Percentiles rank a stretch among this genome's conserved stretches.
Evolutionary conservation across 1,284 basidiomycete species (phyloP).

Genomic region (Trichosporon sp.): DNA sequence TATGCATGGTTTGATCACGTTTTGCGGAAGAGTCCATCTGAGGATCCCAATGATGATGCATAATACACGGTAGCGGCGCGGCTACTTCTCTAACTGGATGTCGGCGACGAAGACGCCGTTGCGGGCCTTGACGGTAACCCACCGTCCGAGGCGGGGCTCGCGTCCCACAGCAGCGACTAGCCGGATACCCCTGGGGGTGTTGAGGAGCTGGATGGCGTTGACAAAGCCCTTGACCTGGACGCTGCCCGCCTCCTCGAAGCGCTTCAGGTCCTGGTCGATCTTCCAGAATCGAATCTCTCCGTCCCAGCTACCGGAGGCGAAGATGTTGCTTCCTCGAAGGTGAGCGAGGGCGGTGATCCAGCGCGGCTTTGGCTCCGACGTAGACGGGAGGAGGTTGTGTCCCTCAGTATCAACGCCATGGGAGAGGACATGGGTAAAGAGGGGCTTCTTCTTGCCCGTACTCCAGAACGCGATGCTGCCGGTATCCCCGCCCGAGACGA

Average conservation of each 20-base stretch:
- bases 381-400: constrained; percentile 52
- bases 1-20: background rate
- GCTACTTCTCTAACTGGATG: constrained; percentile 16
- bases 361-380: constrained; percentile 70
- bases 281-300: constrained; percentile 84
- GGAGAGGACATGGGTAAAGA: constrained; percentile 74
- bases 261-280: constrained; percentile 66
- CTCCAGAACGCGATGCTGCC: constrained; percentile 90
- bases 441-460: constrained; percentile 91
- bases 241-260: constrained; percentile 58
- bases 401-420: constrained; percentile 58
- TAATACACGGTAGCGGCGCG: background rate
- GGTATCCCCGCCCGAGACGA: constrained; percentile 90
- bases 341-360: constrained; percentile 84
- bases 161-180: constrained; percentile 71
- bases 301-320: constrained; percentile 92
- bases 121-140: constrained; percentile 68
- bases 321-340: constrained; percentile 82
- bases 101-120: constrained; percentile 67
- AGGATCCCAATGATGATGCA: background rate
- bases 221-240: constrained; percentile 70
- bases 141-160: constrained; percentile 83
- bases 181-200: constrained; percentile 50
- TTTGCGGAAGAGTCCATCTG: background rate
- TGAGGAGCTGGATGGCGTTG: constrained; percentile 80